Evolutionary conservation across 1,284 basidiomycete genomes (phyloP), one percentile per base, ranked within the genome.

Genomic region (Acaromyces ingoldii): DNA sequence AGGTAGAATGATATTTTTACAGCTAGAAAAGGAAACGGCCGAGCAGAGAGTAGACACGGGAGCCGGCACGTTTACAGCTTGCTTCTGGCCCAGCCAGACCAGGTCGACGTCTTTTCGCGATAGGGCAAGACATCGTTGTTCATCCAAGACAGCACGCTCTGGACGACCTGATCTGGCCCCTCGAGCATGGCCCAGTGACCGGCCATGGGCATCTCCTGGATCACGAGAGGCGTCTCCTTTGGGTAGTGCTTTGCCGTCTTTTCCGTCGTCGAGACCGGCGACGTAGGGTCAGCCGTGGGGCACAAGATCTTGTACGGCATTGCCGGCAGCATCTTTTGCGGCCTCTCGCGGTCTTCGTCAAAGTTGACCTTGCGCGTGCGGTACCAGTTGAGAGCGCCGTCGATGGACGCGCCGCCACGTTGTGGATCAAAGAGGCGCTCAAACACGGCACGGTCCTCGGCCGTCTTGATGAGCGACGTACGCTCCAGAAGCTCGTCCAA

Each of bases 371-470:
- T 47, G 17, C 64, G 46, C 22, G 62, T 65, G 10, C 66, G 49
- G 38, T 69, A 69, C 66, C 66, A 69, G 53, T 62, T 69, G 1
- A 69, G 43, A 11, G 65, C 63, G 4, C 66, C 66, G 24, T 69
- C 64, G 63, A 69, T 69, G 4, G 57, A 55, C n/a, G n/a, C n/a
- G 10, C 63, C 49, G 22, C 63, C 66, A 26, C 52, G 53, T 46
- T 64, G 63, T 40, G 52, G 30, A 43, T 36, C 26, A 19, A 61
- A 44, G 50, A 64, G 61, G 17, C 47, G 34, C 11, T 62, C 51
- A 5, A 63, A 49, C 30, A 57, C 51, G 19, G 59, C 43, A 30
- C 58, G 43, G 34, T 63, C 54, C 13, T 60, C 24, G 42, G 30
- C 6, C 7, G 25, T 4, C n/a, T n/a, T n/a, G n/a, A n/a, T n/a